Evolutionary conservation across 2,329 filamentous ascomycete species (phyloP).

Genomic region (Beauveria sp.): DNA sequence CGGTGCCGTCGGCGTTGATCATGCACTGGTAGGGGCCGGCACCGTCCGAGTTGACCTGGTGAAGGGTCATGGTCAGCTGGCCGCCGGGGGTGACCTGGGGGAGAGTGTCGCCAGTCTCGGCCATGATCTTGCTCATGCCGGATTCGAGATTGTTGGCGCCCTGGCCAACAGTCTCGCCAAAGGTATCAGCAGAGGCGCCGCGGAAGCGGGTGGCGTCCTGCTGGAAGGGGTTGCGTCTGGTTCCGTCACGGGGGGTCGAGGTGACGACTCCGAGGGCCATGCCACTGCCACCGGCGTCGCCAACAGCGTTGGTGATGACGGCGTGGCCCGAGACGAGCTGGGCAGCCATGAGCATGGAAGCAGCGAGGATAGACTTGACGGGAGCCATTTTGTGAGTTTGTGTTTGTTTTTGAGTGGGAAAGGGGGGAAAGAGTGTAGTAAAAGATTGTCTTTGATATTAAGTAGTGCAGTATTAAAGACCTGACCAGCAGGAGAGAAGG

Average conservation of each 20-base stretch:
- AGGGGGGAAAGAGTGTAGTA: not conserved
- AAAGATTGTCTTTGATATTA: not conserved
- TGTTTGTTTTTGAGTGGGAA: slow-evolving; percentile 8
- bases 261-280: slow-evolving; percentile 44
- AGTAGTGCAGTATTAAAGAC: not conserved
- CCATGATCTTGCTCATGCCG: slow-evolving; percentile 50
- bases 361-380: slow-evolving; percentile 26
- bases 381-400: slow-evolving; percentile 19
- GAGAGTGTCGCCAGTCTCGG: slow-evolving; percentile 45
- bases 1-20: slow-evolving; percentile 55
- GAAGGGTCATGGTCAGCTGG: slow-evolving; percentile 52
- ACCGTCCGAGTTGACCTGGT: slow-evolving; percentile 61
- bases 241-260: slow-evolving; percentile 53
- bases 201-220: slow-evolving; percentile 56
- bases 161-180: slow-evolving; percentile 50
- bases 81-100: slow-evolving; percentile 54
- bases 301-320: slow-evolving; percentile 50
- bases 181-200: slow-evolving; percentile 40
- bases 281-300: slow-evolving; percentile 49
- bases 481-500: slow-evolving; percentile 8
- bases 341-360: slow-evolving; percentile 45
- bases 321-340: slow-evolving; percentile 53
- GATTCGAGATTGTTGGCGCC: slow-evolving; percentile 50
- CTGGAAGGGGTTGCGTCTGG: slow-evolving; percentile 53
- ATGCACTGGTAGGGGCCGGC: slow-evolving; percentile 59